Base-by-base conservation (phyloP, 768 basidiomycete genomes). In the Pleurotus tuber-regium region DNA sequence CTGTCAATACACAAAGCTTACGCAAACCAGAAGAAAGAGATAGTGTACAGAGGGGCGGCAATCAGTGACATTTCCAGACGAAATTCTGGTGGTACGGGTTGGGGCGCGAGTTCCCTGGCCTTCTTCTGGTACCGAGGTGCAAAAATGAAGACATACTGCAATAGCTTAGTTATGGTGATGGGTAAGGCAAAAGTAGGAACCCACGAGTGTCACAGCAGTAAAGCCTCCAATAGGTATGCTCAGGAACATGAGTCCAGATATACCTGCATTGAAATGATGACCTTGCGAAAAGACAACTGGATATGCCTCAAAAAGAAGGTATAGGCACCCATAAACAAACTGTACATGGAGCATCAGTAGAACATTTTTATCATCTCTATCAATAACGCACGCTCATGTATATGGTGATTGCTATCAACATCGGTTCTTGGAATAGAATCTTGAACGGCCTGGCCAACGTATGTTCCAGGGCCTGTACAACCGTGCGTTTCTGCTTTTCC, bases 1-100 rank as follows among this genome's bases (percentile, higher is more conserved):
- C n/a, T n/a, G n/a, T n/a, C n/a, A n/a, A n/a, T n/a, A 39, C 2
- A 16, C 2, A 41, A 2, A 6, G 67, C 73, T 59, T 54, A 79
- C 73, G 67, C 76, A 59, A 87, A 83, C 84, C 84, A 84, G 65
- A 87, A 86, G 63, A 85, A 79, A 3, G 79, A 74, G 18, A 71
- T 43, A 12, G 77, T 66, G 52, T 82, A 74, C 12, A 82, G 54
- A 0, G 83, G 84, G 0, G 77, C 74, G 2, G 73, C 77, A 53
- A 78, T 60, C 53, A 85, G 67, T 0, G 73, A 74, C 39, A 75
- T 66, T 42, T 72, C 69, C 21, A 86, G 63, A 19, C 83, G 73
- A 43, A 74, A 75, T 63, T 87, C 86, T 0, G 86, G 86, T 2
- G 82, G 77, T 2, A 83, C 81, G 18, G 76, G 74, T 14, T 70